Evolutionary conservation across 163 green algal species (phyloP).

Genomic region (Chlorella variabilis): DNA sequence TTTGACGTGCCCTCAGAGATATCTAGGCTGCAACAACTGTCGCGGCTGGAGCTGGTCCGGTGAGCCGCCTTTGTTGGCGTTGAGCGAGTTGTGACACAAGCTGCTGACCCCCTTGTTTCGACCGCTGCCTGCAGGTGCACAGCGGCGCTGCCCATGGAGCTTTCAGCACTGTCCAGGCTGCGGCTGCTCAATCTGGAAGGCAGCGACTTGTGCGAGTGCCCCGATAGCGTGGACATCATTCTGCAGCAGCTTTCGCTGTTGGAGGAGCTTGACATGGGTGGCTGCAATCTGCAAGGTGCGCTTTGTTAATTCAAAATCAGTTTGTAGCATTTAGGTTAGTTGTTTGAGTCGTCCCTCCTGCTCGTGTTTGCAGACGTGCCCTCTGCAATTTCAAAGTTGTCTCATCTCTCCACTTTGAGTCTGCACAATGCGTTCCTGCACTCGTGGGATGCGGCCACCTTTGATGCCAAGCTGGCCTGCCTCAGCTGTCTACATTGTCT

Average conservation of each 20-base stretch:
- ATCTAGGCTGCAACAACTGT: neutral
- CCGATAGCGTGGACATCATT: neutral
- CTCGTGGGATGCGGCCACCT: neutral
- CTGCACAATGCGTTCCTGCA: neutral
- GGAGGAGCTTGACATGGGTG: slow-evolving; percentile 18
- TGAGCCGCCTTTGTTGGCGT: neutral
- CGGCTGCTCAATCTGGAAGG: slow-evolving; percentile 21
- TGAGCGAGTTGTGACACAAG: neutral
- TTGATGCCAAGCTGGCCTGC: slow-evolving; percentile 3
- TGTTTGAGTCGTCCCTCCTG: neutral
- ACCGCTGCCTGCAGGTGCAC: neutral
- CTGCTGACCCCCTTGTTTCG: neutral
- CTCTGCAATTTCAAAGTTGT: neutral
- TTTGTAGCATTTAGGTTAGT: neutral
- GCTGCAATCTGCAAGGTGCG: slow-evolving; percentile 14
- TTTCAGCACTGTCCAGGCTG: neutral
- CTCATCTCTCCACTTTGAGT: slow-evolving; percentile 2
- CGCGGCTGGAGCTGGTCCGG: slow-evolving; percentile 22
- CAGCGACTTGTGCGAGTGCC: neutral
- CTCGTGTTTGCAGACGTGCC: slow-evolving; percentile 1
- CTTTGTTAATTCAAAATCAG: no score
- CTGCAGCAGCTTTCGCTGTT: neutral
- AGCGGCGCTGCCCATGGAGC: neutral
- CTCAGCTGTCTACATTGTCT: neutral
- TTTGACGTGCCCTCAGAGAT: neutral